Evolutionary conservation across 495 filamentous ascomycete genomes (phyloP), one percentile per base, ranked within the genome.

Genomic region (Daldinia decipiens): DNA sequence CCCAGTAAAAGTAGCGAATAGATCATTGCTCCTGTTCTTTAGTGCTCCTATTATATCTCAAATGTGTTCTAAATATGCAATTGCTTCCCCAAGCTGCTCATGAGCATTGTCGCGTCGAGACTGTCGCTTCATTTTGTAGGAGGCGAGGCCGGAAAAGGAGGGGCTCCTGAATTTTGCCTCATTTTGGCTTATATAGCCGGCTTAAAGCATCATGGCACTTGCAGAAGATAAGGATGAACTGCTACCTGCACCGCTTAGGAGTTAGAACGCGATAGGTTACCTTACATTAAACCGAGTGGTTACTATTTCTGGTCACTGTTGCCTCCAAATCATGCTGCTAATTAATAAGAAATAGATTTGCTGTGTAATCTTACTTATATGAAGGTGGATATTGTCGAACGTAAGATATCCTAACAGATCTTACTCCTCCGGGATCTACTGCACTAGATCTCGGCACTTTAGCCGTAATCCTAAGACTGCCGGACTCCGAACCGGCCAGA

Each of bases 101-200:
- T 55, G 51, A 19, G 5, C 13, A 40, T 24, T 19, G 4, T 29
- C 32, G 52, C 19, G 27, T 59, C 24, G 62, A 67, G 62, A 32
- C 27, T 39, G 27, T 56, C 51, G 19, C 64, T 54, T 24, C 57
- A 64, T 74, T 73, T 73, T 66, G 66, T 65, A 73, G 51, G 43
- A 17, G 12, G 39, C 32, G 15, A 19, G 63, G 40, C 51, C 56
- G 61, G 43, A 55, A 72, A 70, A 70, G 45, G 67, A 71, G 62
- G 68, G 68, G 67, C 50, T 56, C 36, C 45, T 65, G 26, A 61
- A 65, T 55, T 68, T 68, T 67, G 36, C 72, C 72, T 51, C 62
- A 64, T 61, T 74, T 70, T 71, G 72, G 67, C 62, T 64, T 74
- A 74, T 74, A 70, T 74, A 54, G 29, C 69, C 68, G 72, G 72